A percentile compares a stretch with the other conserved stretches of the same genome.
Evolutionary conservation across 2,329 filamentous ascomycete species (phyloP).

Genomic region (Fragosphaeria purpurea): DNA sequence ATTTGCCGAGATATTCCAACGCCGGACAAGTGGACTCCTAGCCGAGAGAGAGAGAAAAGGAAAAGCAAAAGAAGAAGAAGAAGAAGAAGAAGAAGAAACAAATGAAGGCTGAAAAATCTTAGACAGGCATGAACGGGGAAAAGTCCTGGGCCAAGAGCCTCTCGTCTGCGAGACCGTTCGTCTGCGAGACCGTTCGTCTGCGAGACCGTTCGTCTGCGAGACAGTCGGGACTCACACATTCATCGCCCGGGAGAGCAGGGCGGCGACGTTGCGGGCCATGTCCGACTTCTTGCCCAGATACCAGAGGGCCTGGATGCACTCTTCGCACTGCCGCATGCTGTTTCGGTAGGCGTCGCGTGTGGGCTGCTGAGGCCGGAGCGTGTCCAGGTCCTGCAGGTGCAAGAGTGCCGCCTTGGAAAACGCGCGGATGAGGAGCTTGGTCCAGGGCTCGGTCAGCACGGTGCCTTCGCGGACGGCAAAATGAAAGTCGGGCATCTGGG

Average conservation of each 20-base stretch:
- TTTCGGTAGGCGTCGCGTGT: conserved; percentile 17
- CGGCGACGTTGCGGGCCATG: conserved; percentile 30
- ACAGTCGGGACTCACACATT: neutral
- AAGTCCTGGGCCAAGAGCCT: too few relatives aligned
- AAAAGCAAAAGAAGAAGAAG: neutral
- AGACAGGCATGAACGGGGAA: too few relatives aligned
- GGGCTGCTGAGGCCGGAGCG: conserved; percentile 16
- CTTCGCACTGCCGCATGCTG: conserved; percentile 29
- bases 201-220: too few relatives aligned
- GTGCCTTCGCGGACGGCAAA: conserved; percentile 43
- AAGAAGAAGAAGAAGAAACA: neutral
- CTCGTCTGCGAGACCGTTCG: too few relatives aligned
- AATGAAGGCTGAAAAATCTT: neutral
- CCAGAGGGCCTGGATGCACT: conserved; percentile 43
- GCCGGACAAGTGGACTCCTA: too few relatives aligned
- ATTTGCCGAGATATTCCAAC: too few relatives aligned
- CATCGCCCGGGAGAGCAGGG: conserved; percentile 62
- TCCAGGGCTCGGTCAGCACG: conserved; percentile 52
- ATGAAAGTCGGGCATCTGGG: conserved; percentile 34
- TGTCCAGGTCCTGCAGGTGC: conserved; percentile 26
- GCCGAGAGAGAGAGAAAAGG: neutral
- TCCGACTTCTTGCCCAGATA: conserved; percentile 47
- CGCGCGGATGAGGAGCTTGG: conserved; percentile 41
- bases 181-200: too few relatives aligned
- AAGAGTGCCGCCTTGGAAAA: conserved; percentile 37